phyloP scores from a whole-genome alignment of 192 early-diverging fungal genomes.

The Entophlyctis luteolus region DNA sequence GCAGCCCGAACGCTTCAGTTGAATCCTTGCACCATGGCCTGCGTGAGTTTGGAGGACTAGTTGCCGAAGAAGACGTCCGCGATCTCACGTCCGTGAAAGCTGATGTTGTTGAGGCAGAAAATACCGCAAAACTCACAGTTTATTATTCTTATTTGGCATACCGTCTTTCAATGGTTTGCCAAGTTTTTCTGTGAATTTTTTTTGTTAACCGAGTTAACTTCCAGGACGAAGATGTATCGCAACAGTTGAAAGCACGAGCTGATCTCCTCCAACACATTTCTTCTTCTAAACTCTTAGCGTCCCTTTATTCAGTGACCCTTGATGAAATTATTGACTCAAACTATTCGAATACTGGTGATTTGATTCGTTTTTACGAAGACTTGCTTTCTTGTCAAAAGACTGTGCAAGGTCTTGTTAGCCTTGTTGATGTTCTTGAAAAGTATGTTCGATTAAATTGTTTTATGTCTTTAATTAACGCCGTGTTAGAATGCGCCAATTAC shows the following conservation, averaged over 20 bases:
- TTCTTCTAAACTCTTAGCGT: too few species aligned
- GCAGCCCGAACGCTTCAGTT: background rate
- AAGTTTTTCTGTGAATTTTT: background rate
- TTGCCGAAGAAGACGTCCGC: background rate
- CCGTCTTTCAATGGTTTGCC: background rate
- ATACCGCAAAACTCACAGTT: background rate
- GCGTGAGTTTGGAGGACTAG: conserved; percentile 8
- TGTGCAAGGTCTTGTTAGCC: background rate
- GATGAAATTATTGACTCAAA: conserved; percentile 2
- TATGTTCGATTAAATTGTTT: background rate
- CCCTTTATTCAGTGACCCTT: too few species aligned
- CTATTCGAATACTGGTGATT: background rate
- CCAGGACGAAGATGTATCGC: background rate
- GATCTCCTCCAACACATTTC: background rate
- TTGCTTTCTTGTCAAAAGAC: background rate
- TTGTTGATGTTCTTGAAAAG: background rate
- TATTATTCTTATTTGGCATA: conserved; percentile 9
- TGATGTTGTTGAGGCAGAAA: background rate
- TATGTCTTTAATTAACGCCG: background rate
- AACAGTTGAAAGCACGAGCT: background rate
- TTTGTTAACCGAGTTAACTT: background rate
- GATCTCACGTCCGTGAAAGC: background rate
- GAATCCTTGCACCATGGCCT: background rate
- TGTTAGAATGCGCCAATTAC: background rate
- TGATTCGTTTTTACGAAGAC: background rate